Percentiles rank a stretch among this genome's conserved stretches.
Evolutionary conservation across 78 protist genomes (phyloP).

Genomic region (Dictyostelium purpureum): DNA sequence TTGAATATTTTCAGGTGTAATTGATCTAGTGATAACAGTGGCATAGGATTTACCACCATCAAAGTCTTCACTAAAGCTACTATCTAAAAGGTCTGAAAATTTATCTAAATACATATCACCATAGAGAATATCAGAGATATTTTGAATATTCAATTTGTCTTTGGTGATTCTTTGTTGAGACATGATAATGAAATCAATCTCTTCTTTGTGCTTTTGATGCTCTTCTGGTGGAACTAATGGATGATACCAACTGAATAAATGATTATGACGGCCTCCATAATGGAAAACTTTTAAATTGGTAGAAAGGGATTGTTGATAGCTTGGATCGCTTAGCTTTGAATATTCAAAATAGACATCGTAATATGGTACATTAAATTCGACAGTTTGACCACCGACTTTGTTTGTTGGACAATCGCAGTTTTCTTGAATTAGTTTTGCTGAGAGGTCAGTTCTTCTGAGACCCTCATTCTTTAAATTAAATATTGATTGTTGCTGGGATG

Average conservation of each 20-base stretch:
- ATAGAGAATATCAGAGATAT: constrained; percentile 58
- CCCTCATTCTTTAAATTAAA: not conserved
- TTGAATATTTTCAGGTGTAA: constrained; percentile 31
- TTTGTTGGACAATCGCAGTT: constrained; percentile 22
- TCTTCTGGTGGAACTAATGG: constrained; percentile 33
- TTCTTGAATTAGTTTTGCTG: constrained; percentile 15
- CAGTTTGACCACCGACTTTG: constrained; percentile 19
- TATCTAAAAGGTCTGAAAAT: constrained; percentile 53
- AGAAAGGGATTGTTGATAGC: not conserved
- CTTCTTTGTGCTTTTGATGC: constrained; percentile 65
- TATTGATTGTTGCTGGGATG: not conserved
- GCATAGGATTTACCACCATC: constrained; percentile 70
- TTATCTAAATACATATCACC: constrained; percentile 67
- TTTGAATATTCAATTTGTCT: constrained; percentile 16
- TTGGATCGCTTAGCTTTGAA: not conserved
- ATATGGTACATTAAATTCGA: constrained; percentile 29
- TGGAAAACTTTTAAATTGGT: not conserved
- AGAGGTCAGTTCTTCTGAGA: constrained; percentile 21
- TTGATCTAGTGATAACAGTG: constrained; percentile 24
- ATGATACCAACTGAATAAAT: constrained; percentile 25
- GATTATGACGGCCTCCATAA: constrained; percentile 9
- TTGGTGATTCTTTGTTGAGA: constrained; percentile 49
- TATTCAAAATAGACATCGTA: constrained; percentile 29
- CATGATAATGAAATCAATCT: constrained; percentile 56
- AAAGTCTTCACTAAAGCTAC: constrained; percentile 29